These are phyloP conservation scores for Spergularia azorica DNA, from an alignment of 179 eudicot genomes.

Conservation along the genomic window DNA sequence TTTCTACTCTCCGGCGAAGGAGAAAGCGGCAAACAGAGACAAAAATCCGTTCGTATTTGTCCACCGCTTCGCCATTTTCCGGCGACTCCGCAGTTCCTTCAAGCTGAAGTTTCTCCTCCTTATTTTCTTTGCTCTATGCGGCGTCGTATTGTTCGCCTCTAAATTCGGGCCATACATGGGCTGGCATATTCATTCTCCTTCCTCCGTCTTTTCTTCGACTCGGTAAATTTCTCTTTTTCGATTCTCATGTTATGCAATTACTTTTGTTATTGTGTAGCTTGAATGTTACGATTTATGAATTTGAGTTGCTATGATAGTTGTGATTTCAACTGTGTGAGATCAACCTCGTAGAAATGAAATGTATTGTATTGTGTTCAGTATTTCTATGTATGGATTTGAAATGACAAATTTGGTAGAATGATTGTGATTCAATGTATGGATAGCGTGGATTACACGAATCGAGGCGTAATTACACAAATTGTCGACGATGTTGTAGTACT, in stretches of 20 bases:
- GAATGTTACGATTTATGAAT: background rate
- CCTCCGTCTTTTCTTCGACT: slow-evolving; percentile 49
- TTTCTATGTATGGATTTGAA: too few relatives aligned
- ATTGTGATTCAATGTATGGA: too few relatives aligned
- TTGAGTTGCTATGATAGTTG: background rate
- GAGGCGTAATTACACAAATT: too few relatives aligned
- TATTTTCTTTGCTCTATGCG: slow-evolving; percentile 26
- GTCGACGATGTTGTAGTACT: too few relatives aligned
- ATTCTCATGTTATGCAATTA: background rate
- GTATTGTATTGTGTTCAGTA: too few relatives aligned
- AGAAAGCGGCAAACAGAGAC: slow-evolving; percentile 57
- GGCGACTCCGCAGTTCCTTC: slow-evolving; percentile 39
- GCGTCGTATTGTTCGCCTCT: slow-evolving; percentile 34
- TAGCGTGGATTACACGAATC: too few relatives aligned
- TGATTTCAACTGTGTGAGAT: background rate
- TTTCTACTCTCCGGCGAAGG: slow-evolving; percentile 68
- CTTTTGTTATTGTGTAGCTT: background rate
- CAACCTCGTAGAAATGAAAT: too few relatives aligned
- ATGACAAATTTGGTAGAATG: too few relatives aligned
- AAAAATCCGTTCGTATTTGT: slow-evolving; percentile 26
- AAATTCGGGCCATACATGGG: slow-evolving; percentile 41
- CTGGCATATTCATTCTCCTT: slow-evolving; percentile 43
- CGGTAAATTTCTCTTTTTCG: slow-evolving; percentile 31
- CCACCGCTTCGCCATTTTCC: slow-evolving; percentile 44
- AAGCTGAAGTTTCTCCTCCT: slow-evolving; percentile 44